Conservation (phyloP, 768 basidiomycete species). For the Lactarius vividus region DNA sequence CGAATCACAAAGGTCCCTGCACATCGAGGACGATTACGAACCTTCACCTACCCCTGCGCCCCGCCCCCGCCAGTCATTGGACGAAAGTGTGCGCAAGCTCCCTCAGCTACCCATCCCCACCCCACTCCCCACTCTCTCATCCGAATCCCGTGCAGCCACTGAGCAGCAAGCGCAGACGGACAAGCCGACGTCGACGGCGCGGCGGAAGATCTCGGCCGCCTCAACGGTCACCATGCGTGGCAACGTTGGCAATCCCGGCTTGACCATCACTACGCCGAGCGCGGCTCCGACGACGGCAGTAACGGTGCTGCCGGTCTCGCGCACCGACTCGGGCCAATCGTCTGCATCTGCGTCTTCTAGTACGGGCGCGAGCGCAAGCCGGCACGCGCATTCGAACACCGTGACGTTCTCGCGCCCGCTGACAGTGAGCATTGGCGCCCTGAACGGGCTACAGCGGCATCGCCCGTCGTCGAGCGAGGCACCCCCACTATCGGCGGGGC, state of each 20-base stretch:
- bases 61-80: conserved; percentile 35
- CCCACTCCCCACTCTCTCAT: conserved; percentile 57
- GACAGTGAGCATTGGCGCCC: conserved; percentile 50
- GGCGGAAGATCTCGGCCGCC: conserved; percentile 45
- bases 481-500: conserved; percentile 5
- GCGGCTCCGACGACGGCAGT: conserved; percentile 57
- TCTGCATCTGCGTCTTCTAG: conserved; percentile 2
- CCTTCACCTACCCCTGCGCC: conserved; percentile 48
- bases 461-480: conserved; percentile 37
- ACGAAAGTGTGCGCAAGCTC: conserved; percentile 40
- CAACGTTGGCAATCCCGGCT: conserved; percentile 39
- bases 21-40: conserved; percentile 36
- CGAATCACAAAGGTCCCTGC: conserved; percentile 34
- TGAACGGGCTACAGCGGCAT: conserved; percentile 54
- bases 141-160: conserved; percentile 44
- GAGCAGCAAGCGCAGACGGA: conserved; percentile 29
- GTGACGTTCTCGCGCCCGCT: conserved; percentile 67
- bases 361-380: conserved; percentile 33
- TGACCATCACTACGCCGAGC: conserved; percentile 51
- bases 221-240: conserved; percentile 49
- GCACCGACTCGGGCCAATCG: conserved; percentile 49
- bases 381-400: conserved; percentile 31
- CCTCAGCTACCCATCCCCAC: conserved; percentile 54
- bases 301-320: conserved; percentile 44
- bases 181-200: conserved; percentile 30